Conservation (phyloP, 495 filamentous ascomycete species). For the Amorphotheca resinae region DNA sequence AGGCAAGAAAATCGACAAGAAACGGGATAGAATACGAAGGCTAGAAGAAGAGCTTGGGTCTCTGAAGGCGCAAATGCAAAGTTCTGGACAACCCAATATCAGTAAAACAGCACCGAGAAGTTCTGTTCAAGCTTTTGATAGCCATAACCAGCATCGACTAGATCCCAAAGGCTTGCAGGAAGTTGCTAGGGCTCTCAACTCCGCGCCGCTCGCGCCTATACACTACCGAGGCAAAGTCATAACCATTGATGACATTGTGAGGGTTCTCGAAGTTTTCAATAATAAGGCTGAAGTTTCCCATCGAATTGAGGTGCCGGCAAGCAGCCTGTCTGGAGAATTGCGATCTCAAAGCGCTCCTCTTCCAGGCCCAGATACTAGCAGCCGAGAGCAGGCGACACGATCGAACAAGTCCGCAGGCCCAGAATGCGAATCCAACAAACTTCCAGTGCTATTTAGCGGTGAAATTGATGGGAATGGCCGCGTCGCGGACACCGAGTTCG, state of each 20-base stretch:
- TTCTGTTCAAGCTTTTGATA: too few species aligned
- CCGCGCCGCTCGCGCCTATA: background rate
- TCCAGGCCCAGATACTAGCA: background rate
- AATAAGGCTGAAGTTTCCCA: background rate
- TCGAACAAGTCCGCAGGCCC: background rate
- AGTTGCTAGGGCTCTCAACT: background rate
- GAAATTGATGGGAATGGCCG: background rate
- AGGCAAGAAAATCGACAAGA: slow-evolving; percentile 13
- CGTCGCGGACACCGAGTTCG: slow-evolving; percentile 4
- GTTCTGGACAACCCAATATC: background rate
- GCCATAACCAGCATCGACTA: too few species aligned
- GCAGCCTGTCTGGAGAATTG: too few species aligned
- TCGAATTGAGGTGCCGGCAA: background rate
- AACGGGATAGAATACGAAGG: slow-evolving; percentile 4
- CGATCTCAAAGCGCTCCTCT: background rate
- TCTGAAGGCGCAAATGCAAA: background rate
- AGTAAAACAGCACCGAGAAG: background rate
- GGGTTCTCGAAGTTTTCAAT: background rate
- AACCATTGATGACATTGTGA: background rate
- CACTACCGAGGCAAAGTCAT: background rate
- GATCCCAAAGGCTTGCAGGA: too few species aligned
- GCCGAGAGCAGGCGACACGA: background rate
- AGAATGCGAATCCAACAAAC: background rate
- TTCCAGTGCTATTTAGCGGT: background rate
- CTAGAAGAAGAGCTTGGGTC: slow-evolving; percentile 17